Evolutionary conservation across 2,329 filamentous ascomycete genomes (phyloP), one percentile per base, ranked within the genome.

Genomic region (Trichoderma cornu-damae): DNA sequence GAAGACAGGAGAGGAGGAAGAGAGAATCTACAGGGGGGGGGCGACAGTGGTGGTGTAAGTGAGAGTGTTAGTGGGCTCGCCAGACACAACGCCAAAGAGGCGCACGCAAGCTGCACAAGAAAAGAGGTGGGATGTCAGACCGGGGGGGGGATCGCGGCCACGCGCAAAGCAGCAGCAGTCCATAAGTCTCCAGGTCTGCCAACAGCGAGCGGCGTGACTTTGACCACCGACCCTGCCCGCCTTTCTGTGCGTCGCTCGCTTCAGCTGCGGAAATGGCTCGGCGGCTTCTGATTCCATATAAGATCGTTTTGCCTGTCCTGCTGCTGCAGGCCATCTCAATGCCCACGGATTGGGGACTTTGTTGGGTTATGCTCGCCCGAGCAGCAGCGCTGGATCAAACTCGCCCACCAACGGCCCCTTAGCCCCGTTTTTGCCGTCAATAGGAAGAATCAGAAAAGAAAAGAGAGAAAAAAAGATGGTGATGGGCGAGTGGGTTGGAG

Each of bases 91-190:
- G 38, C 34, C n/a, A 46, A 46, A 37, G 51, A 54, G 51, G 51
- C 51, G 51, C 51, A 54, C 51, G 51, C 51, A 54, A 54, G 51
- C 42, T 30, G 50, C 50, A 53, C 50, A 40, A 40, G 50, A 53
- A 37, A 40, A 40, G 50, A 53, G 37, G 51, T 54, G 42, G 46
- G 51, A 46, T 53, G 51, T 54, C 12, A 54, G 42, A 30, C 30
- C 48, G 26, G 28, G 51, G 40, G 49, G n/a, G n/a, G 32, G 20
- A 24, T 22, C 34, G 18, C 50, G 50, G 38, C 50, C 50, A 40
- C 50, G 28, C 14, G 16, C 22, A 43, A 26, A 34, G 32, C 44
- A 42, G 50, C 50, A 53, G 37, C 34, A 48, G 28, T 26, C 3
- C 14, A 14, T n/a, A n/a, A 38, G n/a, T 38, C 18, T 38, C 5